Percentiles rank a stretch among this genome's conserved stretches.
phyloP scores from a whole-genome alignment of 1,284 basidiomycete genomes.

The Ustilago xerochloae region DNA sequence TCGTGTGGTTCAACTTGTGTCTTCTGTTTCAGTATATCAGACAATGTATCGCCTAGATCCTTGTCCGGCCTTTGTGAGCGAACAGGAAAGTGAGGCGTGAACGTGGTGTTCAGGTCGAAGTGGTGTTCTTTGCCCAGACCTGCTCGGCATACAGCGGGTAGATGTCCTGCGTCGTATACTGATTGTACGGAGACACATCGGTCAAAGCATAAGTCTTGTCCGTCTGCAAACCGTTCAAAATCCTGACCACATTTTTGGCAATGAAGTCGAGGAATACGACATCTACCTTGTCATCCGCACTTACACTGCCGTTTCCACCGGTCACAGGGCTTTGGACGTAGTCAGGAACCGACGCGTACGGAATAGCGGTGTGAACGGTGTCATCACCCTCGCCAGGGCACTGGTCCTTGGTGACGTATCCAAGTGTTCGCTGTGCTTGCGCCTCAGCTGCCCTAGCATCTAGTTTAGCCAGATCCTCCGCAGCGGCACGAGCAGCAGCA shows the following conservation, averaged over 20 bases:
- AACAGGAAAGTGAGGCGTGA: too few relatives aligned
- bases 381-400: slow-evolving; percentile 58
- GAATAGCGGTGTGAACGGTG: slow-evolving; percentile 51
- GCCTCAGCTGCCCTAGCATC: slow-evolving; percentile 27
- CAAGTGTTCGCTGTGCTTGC: slow-evolving; percentile 38
- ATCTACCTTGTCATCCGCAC: slow-evolving; percentile 32
- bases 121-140: slow-evolving; percentile 40
- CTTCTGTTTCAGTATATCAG: neutral
- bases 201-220: slow-evolving; percentile 34
- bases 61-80: too few relatives aligned
- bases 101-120: neutral
- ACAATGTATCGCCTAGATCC: too few relatives aligned
- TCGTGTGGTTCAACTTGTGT: neutral
- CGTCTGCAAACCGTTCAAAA: slow-evolving; percentile 38
- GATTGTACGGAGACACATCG: slow-evolving; percentile 52
- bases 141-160: slow-evolving; percentile 59
- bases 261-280: slow-evolving; percentile 59
- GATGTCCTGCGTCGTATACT: slow-evolving; percentile 61
- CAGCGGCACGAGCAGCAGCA: neutral
- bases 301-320: slow-evolving; percentile 4
- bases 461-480: slow-evolving; percentile 18
- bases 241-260: slow-evolving; percentile 33
- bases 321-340: slow-evolving; percentile 53
- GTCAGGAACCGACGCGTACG: slow-evolving; percentile 54
- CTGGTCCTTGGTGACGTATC: slow-evolving; percentile 63